Conservation (phyloP, 2,329 filamentous ascomycete species). For the Coleophoma eucalyptorum region DNA sequence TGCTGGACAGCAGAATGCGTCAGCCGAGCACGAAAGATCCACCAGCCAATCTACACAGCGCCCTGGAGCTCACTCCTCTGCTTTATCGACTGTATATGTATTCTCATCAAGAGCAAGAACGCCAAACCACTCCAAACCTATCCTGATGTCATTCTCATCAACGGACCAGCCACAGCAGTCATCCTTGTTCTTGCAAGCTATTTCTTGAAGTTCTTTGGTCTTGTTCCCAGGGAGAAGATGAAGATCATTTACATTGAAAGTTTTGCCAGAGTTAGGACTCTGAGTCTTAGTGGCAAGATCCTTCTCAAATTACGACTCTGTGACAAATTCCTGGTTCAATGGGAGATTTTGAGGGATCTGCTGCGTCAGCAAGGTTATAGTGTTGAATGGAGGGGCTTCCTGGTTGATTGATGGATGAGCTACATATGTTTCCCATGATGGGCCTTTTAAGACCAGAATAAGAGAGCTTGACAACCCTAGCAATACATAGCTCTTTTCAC, state of each 20-base stretch:
- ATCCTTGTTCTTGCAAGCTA: conserved; percentile 61
- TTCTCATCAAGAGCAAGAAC: conserved; percentile 39
- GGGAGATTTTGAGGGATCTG: conserved; percentile 42
- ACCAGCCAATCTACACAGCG: conserved; percentile 74
- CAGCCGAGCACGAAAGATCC: conserved; percentile 73
- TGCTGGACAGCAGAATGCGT: conserved; percentile 52
- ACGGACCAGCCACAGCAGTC: conserved; percentile 85
- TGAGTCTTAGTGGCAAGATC: conserved; percentile 83
- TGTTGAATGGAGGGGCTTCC: conserved; percentile 26
- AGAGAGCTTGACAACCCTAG: too few species aligned
- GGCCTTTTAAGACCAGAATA: too few species aligned
- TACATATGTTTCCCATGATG: not conserved
- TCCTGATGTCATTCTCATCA: conserved; percentile 77
- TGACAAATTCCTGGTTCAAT: conserved; percentile 81
- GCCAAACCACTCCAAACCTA: conserved; percentile 35
- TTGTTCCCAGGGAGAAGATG: conserved; percentile 56
- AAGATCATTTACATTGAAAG: conserved; percentile 85
- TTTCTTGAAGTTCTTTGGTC: conserved; percentile 42
- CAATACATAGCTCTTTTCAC: too few species aligned
- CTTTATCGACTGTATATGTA: conserved; percentile 56
- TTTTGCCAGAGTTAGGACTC: conserved; percentile 77
- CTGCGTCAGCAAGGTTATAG: conserved; percentile 18
- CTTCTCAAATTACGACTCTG: conserved; percentile 61
- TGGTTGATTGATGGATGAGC: conserved; percentile 19
- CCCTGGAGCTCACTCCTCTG: conserved; percentile 66